These are phyloP conservation scores for Purpureocillium lavendulum DNA, from an alignment of 2,329 filamentous ascomycete genomes.

Conservation along the genomic window DNA sequence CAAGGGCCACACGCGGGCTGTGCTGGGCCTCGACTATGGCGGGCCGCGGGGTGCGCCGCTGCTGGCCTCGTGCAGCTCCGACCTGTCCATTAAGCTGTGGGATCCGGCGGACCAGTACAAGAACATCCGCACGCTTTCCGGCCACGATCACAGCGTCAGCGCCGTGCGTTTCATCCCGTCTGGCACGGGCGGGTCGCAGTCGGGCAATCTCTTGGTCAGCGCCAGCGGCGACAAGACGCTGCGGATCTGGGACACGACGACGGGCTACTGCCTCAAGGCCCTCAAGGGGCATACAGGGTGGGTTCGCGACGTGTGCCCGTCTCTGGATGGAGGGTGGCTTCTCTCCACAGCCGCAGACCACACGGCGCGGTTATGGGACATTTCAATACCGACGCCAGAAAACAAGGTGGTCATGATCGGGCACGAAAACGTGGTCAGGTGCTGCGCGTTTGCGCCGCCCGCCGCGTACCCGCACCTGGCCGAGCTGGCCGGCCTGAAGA, in stretches of 20 bases:
- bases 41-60: conserved; percentile 73
- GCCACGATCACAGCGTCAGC: conserved; percentile 86
- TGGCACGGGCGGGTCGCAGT: conserved; percentile 66
- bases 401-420: conserved; percentile 71
- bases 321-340: conserved; percentile 72
- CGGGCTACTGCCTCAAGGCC: conserved; percentile 82
- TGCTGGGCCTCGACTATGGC: conserved; percentile 84
- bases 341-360: conserved; percentile 76
- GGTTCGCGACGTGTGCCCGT: conserved; percentile 81
- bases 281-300: conserved; percentile 76
- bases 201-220: conserved; percentile 75
- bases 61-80: conserved; percentile 56
- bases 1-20: conserved; percentile 85
- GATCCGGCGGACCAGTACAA: conserved; percentile 87
- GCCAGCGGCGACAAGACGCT: conserved; percentile 78
- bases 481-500: conserved; percentile 72
- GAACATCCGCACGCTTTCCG: conserved; percentile 83
- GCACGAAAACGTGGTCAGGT: conserved; percentile 79
- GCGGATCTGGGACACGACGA: conserved; percentile 84
- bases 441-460: conserved; percentile 77
- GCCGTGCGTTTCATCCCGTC: conserved; percentile 80
- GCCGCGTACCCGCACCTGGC: conserved; percentile 71
- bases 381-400: conserved; percentile 55
- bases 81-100: conserved; percentile 92
- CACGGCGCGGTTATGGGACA: conserved; percentile 76